Conservation (phyloP, 495 filamentous ascomycete species). For the Thozetella sp. region DNA sequence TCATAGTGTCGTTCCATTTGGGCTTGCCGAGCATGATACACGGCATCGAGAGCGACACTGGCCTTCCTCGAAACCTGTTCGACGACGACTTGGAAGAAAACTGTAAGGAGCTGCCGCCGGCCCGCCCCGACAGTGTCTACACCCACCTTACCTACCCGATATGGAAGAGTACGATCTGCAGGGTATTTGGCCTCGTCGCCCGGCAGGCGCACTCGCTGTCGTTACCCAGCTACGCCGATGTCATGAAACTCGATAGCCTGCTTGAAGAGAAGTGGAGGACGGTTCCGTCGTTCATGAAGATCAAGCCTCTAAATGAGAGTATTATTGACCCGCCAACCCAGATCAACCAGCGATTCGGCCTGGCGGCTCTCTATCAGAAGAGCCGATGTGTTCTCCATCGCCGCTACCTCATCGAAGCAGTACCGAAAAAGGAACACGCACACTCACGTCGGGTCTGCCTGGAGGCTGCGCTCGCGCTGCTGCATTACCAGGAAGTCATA, state of each 20-base stretch:
- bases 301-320: slow-evolving; percentile 62
- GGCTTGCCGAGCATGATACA: slow-evolving; percentile 54
- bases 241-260: slow-evolving; percentile 63
- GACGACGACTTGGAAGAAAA: slow-evolving; percentile 52
- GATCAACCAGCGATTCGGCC: slow-evolving; percentile 69
- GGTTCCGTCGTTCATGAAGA: slow-evolving; percentile 60
- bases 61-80: slow-evolving; percentile 42
- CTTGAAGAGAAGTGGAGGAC: slow-evolving; percentile 59
- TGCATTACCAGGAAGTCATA: slow-evolving; percentile 44
- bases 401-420: slow-evolving; percentile 62
- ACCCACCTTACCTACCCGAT: slow-evolving; percentile 51
- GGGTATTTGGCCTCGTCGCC: slow-evolving; percentile 37
- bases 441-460: slow-evolving; percentile 71
- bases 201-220: slow-evolving; percentile 36
- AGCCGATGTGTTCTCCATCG: slow-evolving; percentile 75
- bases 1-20: slow-evolving; percentile 51
- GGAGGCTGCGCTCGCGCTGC: slow-evolving; percentile 65
- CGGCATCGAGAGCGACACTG: slow-evolving; percentile 47
- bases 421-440: slow-evolving; percentile 59
- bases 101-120: slow-evolving; percentile 37
- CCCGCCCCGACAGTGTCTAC: slow-evolving; percentile 42
- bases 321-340: slow-evolving; percentile 61
- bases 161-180: slow-evolving; percentile 40
- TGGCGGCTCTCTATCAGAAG: slow-evolving; percentile 76
- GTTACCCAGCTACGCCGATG: slow-evolving; percentile 60